Evolutionary conservation across 2,329 filamentous ascomycete genomes (phyloP).

Genomic region (Aspergillus japonicus): DNA sequence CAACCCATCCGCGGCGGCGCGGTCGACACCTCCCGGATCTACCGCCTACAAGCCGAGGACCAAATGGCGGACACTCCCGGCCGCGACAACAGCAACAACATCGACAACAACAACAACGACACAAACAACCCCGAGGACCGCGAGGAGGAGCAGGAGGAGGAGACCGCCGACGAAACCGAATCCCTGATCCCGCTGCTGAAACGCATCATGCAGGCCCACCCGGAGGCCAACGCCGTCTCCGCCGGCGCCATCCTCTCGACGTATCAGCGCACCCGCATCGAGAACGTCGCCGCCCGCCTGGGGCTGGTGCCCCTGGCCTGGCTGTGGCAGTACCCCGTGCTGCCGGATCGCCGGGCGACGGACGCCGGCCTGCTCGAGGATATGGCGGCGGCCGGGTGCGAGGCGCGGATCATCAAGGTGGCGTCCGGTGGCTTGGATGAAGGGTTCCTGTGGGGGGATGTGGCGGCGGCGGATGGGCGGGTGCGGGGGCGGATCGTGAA

Average conservation of each 20-base stretch:
- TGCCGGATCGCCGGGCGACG: slow-evolving; percentile 50
- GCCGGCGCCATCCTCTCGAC: slow-evolving; percentile 92
- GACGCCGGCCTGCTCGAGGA: slow-evolving; percentile 65
- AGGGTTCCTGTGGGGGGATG: slow-evolving; percentile 74
- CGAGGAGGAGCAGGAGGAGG: slow-evolving; percentile 7
- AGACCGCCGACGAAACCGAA: slow-evolving; percentile 77
- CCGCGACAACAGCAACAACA: background rate
- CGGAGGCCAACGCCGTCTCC: slow-evolving; percentile 79
- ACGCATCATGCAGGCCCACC: slow-evolving; percentile 66
- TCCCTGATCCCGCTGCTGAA: slow-evolving; percentile 74
- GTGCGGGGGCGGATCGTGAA: slow-evolving; percentile 51
- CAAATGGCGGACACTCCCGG: slow-evolving; percentile 9
- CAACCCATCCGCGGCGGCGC: slow-evolving; percentile 71
- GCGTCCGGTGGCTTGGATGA: slow-evolving; percentile 86
- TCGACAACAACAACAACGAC: background rate
- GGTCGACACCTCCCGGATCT: slow-evolving; percentile 69
- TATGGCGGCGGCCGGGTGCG: slow-evolving; percentile 74
- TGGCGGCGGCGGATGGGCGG: slow-evolving; percentile 53
- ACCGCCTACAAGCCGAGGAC: slow-evolving; percentile 45
- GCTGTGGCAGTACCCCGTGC: slow-evolving; percentile 83
- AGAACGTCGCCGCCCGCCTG: slow-evolving; percentile 84
- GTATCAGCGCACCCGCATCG: slow-evolving; percentile 94
- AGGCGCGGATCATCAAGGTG: slow-evolving; percentile 92
- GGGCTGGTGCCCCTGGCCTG: slow-evolving; percentile 79
- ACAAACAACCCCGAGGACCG: background rate